Conservation (phyloP, 257 asterid species). For the Solanum ossicruentum region DNA sequence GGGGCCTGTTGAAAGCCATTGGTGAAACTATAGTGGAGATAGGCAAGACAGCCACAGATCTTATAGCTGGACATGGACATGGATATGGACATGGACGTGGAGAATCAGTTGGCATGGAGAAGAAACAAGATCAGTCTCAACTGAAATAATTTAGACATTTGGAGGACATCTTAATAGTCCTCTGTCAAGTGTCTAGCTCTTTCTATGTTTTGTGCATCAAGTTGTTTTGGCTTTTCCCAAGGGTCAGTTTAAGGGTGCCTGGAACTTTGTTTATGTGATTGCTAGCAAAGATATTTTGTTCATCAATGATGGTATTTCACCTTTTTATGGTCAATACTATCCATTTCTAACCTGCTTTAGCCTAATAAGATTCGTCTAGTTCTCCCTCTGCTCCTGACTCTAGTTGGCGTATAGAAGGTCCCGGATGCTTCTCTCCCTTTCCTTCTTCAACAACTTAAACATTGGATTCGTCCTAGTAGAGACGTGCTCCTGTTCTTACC, state of each 20-base stretch:
- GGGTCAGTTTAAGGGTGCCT: neutral
- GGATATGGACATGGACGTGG: neutral
- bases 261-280: too few species aligned
- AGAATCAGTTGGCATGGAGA: neutral
- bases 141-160: neutral
- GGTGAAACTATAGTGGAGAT: slow-evolving; percentile 84
- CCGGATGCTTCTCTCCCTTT: too few species aligned
- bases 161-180: neutral
- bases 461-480: neutral
- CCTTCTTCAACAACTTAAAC: too few species aligned
- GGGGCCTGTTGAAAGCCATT: slow-evolving; percentile 35
- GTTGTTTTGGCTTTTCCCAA: neutral
- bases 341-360: neutral
- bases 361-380: neutral
- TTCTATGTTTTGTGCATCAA: neutral
- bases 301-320: neutral
- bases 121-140: neutral
- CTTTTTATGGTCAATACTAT: neutral
- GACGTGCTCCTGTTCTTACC: neutral
- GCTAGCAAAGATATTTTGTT: neutral
- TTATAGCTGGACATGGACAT: slow-evolving; percentile 32
- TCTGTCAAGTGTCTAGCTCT: neutral
- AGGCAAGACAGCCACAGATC: slow-evolving; percentile 59
- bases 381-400: neutral
- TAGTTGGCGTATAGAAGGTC: too few species aligned